Base-by-base conservation (phyloP, 2,329 filamentous ascomycete genomes). In the Atkinsonella texensis region DNA sequence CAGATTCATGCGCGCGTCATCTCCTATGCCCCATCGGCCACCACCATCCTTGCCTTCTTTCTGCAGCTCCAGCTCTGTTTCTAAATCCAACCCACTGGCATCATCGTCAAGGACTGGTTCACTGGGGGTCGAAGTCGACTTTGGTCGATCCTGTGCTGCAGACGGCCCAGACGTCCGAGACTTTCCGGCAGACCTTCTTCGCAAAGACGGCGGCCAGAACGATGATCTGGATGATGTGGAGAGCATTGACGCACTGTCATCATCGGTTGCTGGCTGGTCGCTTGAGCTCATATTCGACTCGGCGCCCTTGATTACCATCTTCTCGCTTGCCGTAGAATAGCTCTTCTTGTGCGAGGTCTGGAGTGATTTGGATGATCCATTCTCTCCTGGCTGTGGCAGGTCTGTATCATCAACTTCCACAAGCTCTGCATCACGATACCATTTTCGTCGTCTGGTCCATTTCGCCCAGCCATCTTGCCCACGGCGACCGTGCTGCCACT, bases 351-450 rank as follows among this genome's bases (percentile, higher is more conserved):
- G 58, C 6, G 18, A 15, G 4, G 45, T 40, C 39, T 28, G 40
- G 45, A 59, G 54, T 12, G 62, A 54, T 15, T 62, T 61, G 18
- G 57, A 46, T 10, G 55, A 40, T 8, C 52, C 55, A n/a, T 64
- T 66, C 47, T 72, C 68, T 32, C 71, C 64, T 54, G 74, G 72
- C 48, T 71, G 58, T 17, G 55, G 45, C 12, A 54, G 46, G 4
- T 64, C 54, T 2, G 55, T 38, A 61, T 64, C 64, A 18, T 72
- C 68, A 10, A 84, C 71, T 63, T 98, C 93, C 35, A 96, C 88
- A 3, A 98, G 79, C 70, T 98, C 93, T 10, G 93, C 93, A 63
- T 97, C 93, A 40, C 93, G 86, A 63, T 89, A 93, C 93, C 93
- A 98, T 69, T 97, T 96, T 55, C 93, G 75, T 20, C 93, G 81